phyloP scores from a whole-genome alignment of 202 grass and related monocot species.

The Setaria italica region DNA sequence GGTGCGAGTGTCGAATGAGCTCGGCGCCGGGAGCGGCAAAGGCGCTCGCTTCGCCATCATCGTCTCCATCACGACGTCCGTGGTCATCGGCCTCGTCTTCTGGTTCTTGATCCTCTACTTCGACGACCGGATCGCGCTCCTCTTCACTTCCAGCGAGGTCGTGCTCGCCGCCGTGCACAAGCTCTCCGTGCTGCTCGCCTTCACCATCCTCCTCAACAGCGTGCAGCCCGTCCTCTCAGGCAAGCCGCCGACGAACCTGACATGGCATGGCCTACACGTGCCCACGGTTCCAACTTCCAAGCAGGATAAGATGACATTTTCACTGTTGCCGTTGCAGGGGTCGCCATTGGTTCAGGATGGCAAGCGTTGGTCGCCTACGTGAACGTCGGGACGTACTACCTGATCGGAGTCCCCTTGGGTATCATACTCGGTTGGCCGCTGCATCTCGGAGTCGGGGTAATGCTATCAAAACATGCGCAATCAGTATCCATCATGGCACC shows the following conservation, averaged over 20 bases:
- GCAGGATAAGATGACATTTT: background rate
- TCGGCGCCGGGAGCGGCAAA: constrained; percentile 71
- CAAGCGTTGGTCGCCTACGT: constrained; percentile 74
- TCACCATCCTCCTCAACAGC: constrained; percentile 84
- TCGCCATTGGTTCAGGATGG: constrained; percentile 84
- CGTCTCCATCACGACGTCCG: constrained; percentile 62
- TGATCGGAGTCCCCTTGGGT: constrained; percentile 69
- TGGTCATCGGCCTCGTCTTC: constrained; percentile 68
- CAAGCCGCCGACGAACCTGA: background rate
- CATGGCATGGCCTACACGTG: background rate
- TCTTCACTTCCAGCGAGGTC: constrained; percentile 63
- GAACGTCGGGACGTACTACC: constrained; percentile 73
- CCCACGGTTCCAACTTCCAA: too few species aligned
- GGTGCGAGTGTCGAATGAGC: constrained; percentile 77
- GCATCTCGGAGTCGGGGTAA: constrained; percentile 65
- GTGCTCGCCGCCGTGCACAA: constrained; percentile 65
- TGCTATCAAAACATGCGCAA: background rate
- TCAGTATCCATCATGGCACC: background rate
- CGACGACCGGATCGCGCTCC: constrained; percentile 59
- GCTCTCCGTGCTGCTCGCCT: constrained; percentile 61
- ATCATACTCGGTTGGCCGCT: constrained; percentile 60
- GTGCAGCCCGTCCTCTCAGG: constrained; percentile 86
- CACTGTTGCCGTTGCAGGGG: constrained; percentile 49
- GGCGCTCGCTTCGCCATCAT: constrained; percentile 69
- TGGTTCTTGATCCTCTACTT: constrained; percentile 66